Base-by-base conservation (phyloP, 345 rosid species). In the Aethionema arabicum region DNA sequence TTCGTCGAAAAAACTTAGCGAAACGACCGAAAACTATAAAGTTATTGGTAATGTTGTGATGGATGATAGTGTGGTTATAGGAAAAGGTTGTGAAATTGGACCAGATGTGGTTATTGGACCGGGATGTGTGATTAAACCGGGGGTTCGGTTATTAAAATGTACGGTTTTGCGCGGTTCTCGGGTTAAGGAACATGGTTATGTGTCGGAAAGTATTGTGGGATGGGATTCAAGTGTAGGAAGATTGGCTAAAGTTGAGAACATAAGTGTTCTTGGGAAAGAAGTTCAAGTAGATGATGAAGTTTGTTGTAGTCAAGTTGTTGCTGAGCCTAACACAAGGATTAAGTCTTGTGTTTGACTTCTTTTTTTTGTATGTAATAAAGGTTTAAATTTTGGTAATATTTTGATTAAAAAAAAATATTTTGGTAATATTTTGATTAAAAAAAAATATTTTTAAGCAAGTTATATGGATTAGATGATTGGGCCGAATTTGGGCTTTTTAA, bases 91-190 rank as follows among this genome's bases (percentile, higher is more conserved):
- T 65, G 66, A 87, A 72, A 87, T 90, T 11, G 97, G 97, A 35
- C 97, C 93, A 0, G 93, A 91, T 39, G 98, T 91, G 5, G 89
- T 91, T 13, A 77, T 90, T 32, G 97, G 97, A 9, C 92, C 95
- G 2, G 87, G 90, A 32, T 90, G 97, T 47, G 74, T 87, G 3
- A 80, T 91, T 3, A 96, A 91, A 69, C 59, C 95, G 0, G 90
- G 98, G 12, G 98, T 84, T 53, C 84, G 95, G 65, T 84, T 91
- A 31, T 87, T 96, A 31, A 82, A 83, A 31, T 91, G 96, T 84
- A 80, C 96, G 0, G 84, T 91, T 30, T 87, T 91, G 98, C 82
- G 96, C 1, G 96, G 98, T 5, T 93, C 71, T 27, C 82, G 85
- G 41, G 72, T 88, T 74, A 91, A 84, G 81, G 84, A 76, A 50